Evolutionary conservation across 2,329 filamentous ascomycete genomes (phyloP), one percentile per base, ranked within the genome.

Genomic region (Neonectria ditissima): DNA sequence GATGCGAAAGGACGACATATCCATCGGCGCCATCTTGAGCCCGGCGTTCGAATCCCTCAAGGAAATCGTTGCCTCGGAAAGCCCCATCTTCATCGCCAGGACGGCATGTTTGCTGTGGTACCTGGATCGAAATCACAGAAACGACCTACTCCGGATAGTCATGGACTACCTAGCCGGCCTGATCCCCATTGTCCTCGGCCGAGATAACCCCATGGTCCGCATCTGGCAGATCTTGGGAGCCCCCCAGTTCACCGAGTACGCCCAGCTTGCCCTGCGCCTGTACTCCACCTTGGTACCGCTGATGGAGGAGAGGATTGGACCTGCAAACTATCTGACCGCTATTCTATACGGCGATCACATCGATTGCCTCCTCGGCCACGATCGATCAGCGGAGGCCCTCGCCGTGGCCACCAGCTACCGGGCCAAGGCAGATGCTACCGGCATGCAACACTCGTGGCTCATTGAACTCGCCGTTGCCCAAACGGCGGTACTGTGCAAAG

Each of bases 91-190:
- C 28, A 71, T 74, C 44, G 72, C 72, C 1, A 72, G 77, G 11
- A 78, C 73, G n/a, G 69, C 77, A 2, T 77, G 75, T 34, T 68
- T 79, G n/a, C 55, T 78, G 9, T 77, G 76, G 75, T 78, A 77
- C 26, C 77, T 79, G 18, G 69, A 77, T 20, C 71, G 72, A 2
- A 75, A 78, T 52, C 72, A 77, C 60, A 75, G 75, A 28, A 70
- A 75, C 10, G 75, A 78, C 56, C 68, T 79, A 1, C 70, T 77
- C 11, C 67, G 70, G 3, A 65, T 79, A 14, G 74, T 79, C 18
- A 68, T 77, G 53, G 69, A 76, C 28, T 77, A 78, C 34, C 70
- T 79, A 10, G 62, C 68, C 11, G 69, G 66, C 18, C 59, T 78
- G 30, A 69, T 78, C 4, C 72, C 73, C 30, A 75, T 75, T 22